phyloP scores from a whole-genome alignment of 2,329 filamentous ascomycete genomes.

The Fragosphaeria purpurea region DNA sequence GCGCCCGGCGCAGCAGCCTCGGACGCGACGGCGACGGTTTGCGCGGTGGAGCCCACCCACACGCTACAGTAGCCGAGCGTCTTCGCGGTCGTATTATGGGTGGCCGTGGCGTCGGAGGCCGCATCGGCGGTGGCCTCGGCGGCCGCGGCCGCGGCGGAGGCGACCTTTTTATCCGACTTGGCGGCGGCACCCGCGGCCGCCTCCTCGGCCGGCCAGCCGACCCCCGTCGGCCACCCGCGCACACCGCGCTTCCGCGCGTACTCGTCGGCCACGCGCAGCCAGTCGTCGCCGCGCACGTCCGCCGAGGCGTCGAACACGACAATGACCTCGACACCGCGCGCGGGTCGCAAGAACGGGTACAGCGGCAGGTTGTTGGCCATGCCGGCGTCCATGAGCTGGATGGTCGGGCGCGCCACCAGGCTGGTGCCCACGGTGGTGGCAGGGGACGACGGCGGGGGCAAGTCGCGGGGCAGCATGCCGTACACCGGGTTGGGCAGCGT shows the following conservation, averaged over 20 bases:
- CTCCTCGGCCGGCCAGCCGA: conserved; percentile 73
- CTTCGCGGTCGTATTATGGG: not conserved
- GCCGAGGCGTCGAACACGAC: conserved; percentile 92
- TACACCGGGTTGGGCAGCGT: conserved; percentile 82
- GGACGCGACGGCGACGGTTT: conserved; percentile 45
- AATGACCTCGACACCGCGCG: conserved; percentile 78
- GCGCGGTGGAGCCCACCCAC: conserved; percentile 81
- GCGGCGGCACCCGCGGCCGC: conserved; percentile 49
- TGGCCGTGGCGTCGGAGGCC: conserved; percentile 34
- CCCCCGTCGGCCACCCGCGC: conserved; percentile 87
- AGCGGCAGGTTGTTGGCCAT: conserved; percentile 98
- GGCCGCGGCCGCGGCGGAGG: conserved; percentile 57
- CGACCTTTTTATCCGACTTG: conserved; percentile 54
- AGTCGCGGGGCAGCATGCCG: conserved; percentile 60
- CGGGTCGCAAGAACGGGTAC: conserved; percentile 83
- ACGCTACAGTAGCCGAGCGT: conserved; percentile 86
- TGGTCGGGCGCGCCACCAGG: conserved; percentile 59
- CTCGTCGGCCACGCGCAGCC: conserved; percentile 87
- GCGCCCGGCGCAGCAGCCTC: not conserved
- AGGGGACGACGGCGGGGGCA: too few relatives aligned
- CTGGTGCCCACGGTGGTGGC: conserved; percentile 75
- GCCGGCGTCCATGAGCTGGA: conserved; percentile 88
- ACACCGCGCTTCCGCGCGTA: conserved; percentile 84
- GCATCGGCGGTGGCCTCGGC: conserved; percentile 50
- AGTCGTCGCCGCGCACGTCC: conserved; percentile 89